phyloP scores from a whole-genome alignment of 805 yeast species.

The Yamadazyma takamatsuzukensis region DNA sequence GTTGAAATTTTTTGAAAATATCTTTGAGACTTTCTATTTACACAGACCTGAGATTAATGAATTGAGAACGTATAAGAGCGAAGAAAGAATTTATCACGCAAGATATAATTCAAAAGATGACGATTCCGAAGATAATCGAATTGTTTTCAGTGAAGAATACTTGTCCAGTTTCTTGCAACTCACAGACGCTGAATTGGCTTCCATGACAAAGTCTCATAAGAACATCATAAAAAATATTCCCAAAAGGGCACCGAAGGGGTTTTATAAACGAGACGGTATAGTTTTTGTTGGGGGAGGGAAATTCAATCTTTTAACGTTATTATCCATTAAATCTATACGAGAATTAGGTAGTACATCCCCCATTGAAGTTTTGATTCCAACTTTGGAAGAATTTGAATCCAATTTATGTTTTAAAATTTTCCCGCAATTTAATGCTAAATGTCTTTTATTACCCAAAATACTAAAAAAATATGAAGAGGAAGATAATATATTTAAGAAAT shows the following conservation, averaged over 20 bases:
- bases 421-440: constrained; percentile 36
- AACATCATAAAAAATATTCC: constrained; percentile 44
- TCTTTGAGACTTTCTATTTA: constrained; percentile 38
- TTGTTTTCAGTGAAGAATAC: constrained; percentile 50
- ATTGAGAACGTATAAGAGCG: constrained; percentile 42
- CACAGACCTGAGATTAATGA: constrained; percentile 44
- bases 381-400: constrained; percentile 63
- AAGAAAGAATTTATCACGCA: constrained; percentile 51
- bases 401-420: constrained; percentile 46
- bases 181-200: constrained; percentile 36
- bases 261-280: constrained; percentile 49
- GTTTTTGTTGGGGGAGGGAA: constrained; percentile 81
- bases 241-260: constrained; percentile 26
- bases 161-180: constrained; percentile 48
- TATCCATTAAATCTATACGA: constrained; percentile 63
- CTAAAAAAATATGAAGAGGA: constrained; percentile 15
- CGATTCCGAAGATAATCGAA: constrained; percentile 22
- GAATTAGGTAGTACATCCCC: constrained; percentile 68
- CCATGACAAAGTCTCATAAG: constrained; percentile 47
- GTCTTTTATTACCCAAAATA: constrained; percentile 33
- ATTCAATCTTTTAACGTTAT: constrained; percentile 66
- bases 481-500: constrained; percentile 21
- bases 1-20: constrained; percentile 34
- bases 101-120: constrained; percentile 38
- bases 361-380: constrained; percentile 78